phyloP scores from a whole-genome alignment of 2,329 filamentous ascomycete genomes.

The Drechmeria coniospora region DNA sequence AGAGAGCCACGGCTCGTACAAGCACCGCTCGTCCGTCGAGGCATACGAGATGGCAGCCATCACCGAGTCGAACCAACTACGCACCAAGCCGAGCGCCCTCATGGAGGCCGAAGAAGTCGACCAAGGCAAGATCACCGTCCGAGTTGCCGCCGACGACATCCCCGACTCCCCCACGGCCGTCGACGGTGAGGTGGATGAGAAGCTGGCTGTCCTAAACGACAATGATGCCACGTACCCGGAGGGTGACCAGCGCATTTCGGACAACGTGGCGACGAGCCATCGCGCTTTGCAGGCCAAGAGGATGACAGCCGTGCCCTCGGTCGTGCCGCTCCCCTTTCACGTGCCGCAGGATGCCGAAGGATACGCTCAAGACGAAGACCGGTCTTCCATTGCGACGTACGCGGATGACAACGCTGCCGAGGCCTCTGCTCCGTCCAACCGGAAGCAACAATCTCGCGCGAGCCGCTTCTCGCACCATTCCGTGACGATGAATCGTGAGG shows the following conservation, averaged over 20 bases:
- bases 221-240: constrained; percentile 7
- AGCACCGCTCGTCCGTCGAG: constrained; percentile 21
- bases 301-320: constrained; percentile 24
- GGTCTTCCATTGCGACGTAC: constrained; percentile 56
- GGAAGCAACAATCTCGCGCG: too few relatives aligned
- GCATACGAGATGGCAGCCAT: constrained; percentile 44
- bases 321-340: constrained; percentile 52
- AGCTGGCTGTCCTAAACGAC: constrained; percentile 13
- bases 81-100: constrained; percentile 20
- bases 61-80: constrained; percentile 14
- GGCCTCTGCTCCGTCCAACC: constrained; percentile 30
- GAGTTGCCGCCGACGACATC: constrained; percentile 34
- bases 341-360: constrained; percentile 33
- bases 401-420: constrained; percentile 30
- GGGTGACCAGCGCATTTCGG: constrained; percentile 10
- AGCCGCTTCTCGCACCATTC: too few relatives aligned
- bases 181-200: constrained; percentile 16
- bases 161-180: constrained; percentile 11
- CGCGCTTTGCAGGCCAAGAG: constrained; percentile 8
- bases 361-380: constrained; percentile 26
- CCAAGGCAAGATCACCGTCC: constrained; percentile 34
- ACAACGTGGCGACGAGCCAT: constrained; percentile 5
- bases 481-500: too few relatives aligned
- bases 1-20: constrained; percentile 18
- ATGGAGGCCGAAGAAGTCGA: constrained; percentile 25